Base-by-base conservation (phyloP, 768 basidiomycete genomes). In the Collybiopsis confluens region DNA sequence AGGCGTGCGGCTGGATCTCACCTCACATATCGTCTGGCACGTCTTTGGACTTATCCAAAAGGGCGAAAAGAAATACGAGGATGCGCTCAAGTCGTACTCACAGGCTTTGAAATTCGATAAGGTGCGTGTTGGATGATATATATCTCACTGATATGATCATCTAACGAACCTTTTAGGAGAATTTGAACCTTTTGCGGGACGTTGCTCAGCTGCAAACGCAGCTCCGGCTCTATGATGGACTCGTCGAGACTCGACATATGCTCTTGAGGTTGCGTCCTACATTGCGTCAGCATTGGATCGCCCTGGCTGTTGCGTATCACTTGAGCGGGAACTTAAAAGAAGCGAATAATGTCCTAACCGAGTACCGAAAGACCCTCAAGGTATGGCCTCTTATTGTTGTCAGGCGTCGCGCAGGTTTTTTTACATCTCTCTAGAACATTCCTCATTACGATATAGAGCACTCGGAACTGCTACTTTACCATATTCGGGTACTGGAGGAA, bases 11-110 rank as follows among this genome's bases (percentile, higher is more conserved):
- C 75, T 85, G 44, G 91, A 95, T 70, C 71, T 91, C 52, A 86
- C 81, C 28, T 94, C 92, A 18, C 94, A 98, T 64, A 98, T 99
- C 65, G 88, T 87, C 65, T 98, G 97, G 95, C 97, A 99, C 70
- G 96, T 98, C 59, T 90, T 92, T 66, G 97, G 93, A 24, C 86
- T 99, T 62, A 84, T 97, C 20, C 90, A 94, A 67, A 92, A 96
- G 68, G 88, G 87, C 8, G 90, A 97, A 67, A 94, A 90, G 70
- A 92, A 96, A 64, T 98, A 92, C 62, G 91, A 92, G 59, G 93
- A 95, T 63, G 94, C 97, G 0, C 77, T 92, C 62, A 90, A 93
- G 63, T 94, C 93, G 23, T 98, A 98, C 68, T 83, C 80, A 1
- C 89, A 92, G 72, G 96, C 95, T 2, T 73, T 95, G 59, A 80